These are phyloP conservation scores for Coemansia sp. DNA, from an alignment of 192 early-diverging fungal species.

Conservation along the genomic window DNA sequence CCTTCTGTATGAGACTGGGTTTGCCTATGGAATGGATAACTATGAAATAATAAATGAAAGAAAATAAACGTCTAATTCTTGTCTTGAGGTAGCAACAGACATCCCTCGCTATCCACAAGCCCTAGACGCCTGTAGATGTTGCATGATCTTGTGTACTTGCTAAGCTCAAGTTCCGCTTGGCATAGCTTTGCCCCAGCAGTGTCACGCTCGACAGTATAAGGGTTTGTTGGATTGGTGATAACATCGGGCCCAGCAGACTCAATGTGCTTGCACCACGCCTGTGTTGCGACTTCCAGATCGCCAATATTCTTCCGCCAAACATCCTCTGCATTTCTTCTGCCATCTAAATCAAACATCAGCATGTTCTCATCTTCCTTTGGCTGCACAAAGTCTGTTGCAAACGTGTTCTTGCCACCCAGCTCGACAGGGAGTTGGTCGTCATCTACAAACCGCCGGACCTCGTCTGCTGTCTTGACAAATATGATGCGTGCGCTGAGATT, in stretches of 20 bases:
- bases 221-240: slow-evolving; percentile 1
- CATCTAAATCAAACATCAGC: slow-evolving; percentile 29
- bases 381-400: slow-evolving; percentile 12
- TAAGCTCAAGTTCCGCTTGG: slow-evolving; percentile 30
- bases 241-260: neutral
- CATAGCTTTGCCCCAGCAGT: slow-evolving; percentile 19
- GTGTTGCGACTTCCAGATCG: slow-evolving; percentile 32
- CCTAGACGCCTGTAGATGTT: slow-evolving; percentile 26
- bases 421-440: slow-evolving; percentile 36
- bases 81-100: slow-evolving; percentile 20
- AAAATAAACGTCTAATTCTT: neutral
- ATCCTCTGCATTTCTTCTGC: slow-evolving; percentile 27
- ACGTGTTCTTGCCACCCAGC: slow-evolving; percentile 31
- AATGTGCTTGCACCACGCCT: slow-evolving; percentile 21
- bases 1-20: too few relatives aligned
- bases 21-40: too few relatives aligned
- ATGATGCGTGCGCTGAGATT: slow-evolving; percentile 48
- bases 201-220: slow-evolving; percentile 16
- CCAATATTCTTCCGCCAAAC: slow-evolving; percentile 29
- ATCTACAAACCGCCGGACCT: slow-evolving; percentile 42
- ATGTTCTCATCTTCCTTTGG: slow-evolving; percentile 39
- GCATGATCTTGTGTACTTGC: slow-evolving; percentile 27
- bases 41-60: neutral
- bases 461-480: slow-evolving; percentile 36
- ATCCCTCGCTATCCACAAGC: slow-evolving; percentile 24